Base-by-base conservation (phyloP, 2,329 filamentous ascomycete genomes). In the Exophiala viscosa region DNA sequence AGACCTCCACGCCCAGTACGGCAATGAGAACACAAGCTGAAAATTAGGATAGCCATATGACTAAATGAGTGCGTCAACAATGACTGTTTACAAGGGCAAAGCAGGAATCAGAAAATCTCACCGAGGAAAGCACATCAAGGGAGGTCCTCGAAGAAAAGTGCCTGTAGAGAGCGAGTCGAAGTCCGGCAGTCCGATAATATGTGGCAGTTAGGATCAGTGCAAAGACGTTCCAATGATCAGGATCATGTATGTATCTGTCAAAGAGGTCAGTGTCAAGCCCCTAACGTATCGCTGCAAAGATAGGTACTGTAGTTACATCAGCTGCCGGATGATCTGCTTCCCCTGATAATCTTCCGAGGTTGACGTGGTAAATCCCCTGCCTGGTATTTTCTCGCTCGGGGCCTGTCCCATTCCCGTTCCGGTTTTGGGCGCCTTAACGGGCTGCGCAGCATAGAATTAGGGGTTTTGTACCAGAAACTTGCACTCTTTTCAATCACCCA, bases 181-280 rank as follows among this genome's bases (percentile, higher is more conserved):
- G 15, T 34, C 46, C 34, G 10, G 20, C n/a, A 5, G 31, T 31
- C n/a, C 47, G 42, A 28, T n/a, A 9, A 18, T 18, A 11, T 9
- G 47, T 38, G 6, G 46, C 54, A 4, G 50, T 47, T 5, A 41
- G 38, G 9, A 50, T 35, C 8, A 57, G 41, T 15, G 54, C 54
- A 17, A 17, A 18, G 18, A 50, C 39, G 17, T 18, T 39, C 39
- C 28, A 48, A 8, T 15, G 13, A 17, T 57, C 50, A 14, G 48
- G 35, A 13, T 53, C 46, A 15, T 31, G 31, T 38, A 57, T 39
- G 35, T 39, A 57, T 18, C 32, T 49, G 36, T n/a, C 10, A 3
- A 20, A 39, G 14, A 17, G 44, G 43, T 40, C 9, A 17, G 35
- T 14, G n/a, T 3, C n/a, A 17, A 41, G 45, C 31, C n/a, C n/a